A percentile compares a stretch with the other conserved stretches of the same genome.
Conservation (phyloP, 78 protist genomes). For the Dictyostelium capitatum region DNA sequence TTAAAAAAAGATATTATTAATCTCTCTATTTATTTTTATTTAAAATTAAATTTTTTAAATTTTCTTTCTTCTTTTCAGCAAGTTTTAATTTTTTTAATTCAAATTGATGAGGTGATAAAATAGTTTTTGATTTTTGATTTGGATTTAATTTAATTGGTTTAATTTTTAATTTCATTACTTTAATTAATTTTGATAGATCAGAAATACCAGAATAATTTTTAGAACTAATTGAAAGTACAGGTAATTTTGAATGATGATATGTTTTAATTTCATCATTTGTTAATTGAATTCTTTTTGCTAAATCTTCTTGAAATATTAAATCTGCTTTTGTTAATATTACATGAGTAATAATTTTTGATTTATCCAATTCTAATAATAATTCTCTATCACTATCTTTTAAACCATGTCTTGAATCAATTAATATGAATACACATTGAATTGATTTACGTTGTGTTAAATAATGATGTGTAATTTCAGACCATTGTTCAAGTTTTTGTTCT, state of each 20-base stretch:
- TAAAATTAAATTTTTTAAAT: background rate
- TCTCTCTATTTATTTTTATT: too few species aligned
- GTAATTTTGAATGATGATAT: constrained; percentile 23
- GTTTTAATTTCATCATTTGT: constrained; percentile 19
- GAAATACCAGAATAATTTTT: constrained; percentile 52
- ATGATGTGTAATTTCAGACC: constrained; percentile 26
- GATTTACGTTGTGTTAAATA: constrained; percentile 56
- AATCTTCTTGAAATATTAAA: constrained; percentile 16
- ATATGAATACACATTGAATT: constrained; percentile 42
- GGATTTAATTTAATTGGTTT: constrained; percentile 17
- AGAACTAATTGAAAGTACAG: constrained; percentile 21
- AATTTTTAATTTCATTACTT: background rate
- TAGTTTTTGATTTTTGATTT: background rate
- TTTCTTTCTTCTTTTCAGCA: background rate
- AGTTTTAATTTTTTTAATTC: background rate
- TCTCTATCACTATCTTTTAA: constrained; percentile 56
- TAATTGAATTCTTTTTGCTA: constrained; percentile 44
- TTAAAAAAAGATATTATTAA: too few species aligned
- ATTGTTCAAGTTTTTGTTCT: background rate
- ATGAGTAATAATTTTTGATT: constrained; percentile 18
- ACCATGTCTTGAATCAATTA: constrained; percentile 69
- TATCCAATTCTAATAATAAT: constrained; percentile 38
- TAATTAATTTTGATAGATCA: constrained; percentile 20
- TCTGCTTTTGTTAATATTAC: constrained; percentile 72
- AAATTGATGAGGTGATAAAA: background rate